Conservation (phyloP, 2,329 filamentous ascomycete genomes). For the Ceratocystis harringtonii region DNA sequence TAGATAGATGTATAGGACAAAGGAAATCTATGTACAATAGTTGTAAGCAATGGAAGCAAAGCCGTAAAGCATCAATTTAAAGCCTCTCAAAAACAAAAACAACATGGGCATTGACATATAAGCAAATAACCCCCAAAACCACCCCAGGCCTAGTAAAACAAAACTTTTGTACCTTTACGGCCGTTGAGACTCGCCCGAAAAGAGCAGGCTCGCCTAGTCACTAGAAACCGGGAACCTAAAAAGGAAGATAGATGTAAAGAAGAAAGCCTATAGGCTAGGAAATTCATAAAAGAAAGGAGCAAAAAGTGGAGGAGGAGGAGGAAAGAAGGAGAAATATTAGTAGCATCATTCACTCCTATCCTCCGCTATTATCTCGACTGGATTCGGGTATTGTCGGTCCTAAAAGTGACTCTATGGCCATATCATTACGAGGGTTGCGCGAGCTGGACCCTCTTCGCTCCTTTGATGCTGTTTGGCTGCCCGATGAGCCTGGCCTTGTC, state of each 20-base stretch:
- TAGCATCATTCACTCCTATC: neutral
- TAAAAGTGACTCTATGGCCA: slow-evolving; percentile 11
- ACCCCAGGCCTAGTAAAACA: no score
- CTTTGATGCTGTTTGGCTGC: neutral
- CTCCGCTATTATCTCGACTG: neutral
- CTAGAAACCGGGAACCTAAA: neutral
- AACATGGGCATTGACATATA: neutral
- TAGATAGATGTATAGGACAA: neutral
- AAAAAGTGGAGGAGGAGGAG: neutral
- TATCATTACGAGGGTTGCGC: slow-evolving; percentile 5
- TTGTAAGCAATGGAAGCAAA: neutral
- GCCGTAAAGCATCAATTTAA: neutral
- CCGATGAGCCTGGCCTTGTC: neutral
- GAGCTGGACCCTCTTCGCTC: neutral
- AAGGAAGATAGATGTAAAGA: neutral
- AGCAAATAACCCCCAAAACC: no score
- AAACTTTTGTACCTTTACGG: neutral
- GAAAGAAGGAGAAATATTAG: neutral
- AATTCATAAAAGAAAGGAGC: neutral
- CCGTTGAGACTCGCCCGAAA: neutral
- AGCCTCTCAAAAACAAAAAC: neutral
- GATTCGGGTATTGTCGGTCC: neutral
- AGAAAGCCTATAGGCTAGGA: neutral
- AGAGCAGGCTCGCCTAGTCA: neutral
- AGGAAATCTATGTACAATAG: neutral